phyloP scores from a whole-genome alignment of 2,329 filamentous ascomycete species.

The Calonectria ilicicola region DNA sequence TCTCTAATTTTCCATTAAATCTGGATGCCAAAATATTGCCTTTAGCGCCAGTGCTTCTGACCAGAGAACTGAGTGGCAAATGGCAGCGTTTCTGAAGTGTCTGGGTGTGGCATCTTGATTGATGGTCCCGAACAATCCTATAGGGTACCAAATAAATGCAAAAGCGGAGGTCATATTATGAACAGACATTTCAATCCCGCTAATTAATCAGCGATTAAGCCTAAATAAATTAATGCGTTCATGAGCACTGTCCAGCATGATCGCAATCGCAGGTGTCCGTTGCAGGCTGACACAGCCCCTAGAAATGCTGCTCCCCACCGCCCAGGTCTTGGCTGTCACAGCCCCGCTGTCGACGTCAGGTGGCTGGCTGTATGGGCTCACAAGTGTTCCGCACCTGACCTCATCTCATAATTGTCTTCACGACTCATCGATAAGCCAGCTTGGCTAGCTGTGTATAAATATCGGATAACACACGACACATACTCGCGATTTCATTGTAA shows the following conservation, averaged over 20 bases:
- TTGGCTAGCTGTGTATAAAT: not conserved
- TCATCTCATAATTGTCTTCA: not conserved
- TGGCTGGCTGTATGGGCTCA: slow-evolving; percentile 5
- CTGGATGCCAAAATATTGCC: no score
- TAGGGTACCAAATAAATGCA: no score
- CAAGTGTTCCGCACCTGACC: not conserved
- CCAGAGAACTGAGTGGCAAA: no score
- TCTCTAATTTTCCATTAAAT: not conserved
- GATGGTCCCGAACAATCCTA: no score
- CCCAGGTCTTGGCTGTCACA: not conserved
- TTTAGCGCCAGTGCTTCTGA: no score
- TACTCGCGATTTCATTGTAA: not conserved
- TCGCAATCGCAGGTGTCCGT: not conserved
- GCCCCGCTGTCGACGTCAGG: slow-evolving; percentile 3
- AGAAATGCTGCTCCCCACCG: not conserved
- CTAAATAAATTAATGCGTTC: not conserved
- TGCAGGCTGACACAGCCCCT: not conserved
- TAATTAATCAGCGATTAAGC: no score
- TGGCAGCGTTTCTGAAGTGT: no score
- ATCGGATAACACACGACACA: not conserved
- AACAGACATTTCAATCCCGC: not conserved
- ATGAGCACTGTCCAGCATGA: not conserved
- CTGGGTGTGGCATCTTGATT: no score
- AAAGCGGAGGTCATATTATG: not conserved
- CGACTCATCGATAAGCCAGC: not conserved